Conservation (phyloP, 2,329 filamentous ascomycete species). For the Microcyclosporella mali region DNA sequence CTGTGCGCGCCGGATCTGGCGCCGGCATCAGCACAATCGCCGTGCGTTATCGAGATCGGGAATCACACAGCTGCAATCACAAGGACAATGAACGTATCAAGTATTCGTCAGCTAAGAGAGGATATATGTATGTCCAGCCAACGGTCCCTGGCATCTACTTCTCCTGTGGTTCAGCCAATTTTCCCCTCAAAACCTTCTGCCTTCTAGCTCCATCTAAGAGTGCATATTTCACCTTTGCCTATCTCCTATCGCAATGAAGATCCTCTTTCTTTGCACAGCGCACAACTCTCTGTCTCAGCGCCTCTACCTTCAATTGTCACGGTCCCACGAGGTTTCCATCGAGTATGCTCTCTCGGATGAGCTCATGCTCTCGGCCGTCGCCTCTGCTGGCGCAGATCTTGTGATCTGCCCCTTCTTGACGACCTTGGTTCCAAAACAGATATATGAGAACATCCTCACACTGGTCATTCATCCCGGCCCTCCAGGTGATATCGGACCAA, state of each 20-base stretch:
- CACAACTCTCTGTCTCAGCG: conserved; percentile 42
- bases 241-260: conserved; percentile 29
- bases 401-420: conserved; percentile 42
- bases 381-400: conserved; percentile 34
- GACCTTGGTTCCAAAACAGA: conserved; percentile 32
- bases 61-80: too few species aligned
- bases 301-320: conserved; percentile 33
- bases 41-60: too few species aligned
- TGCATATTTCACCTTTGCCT: background rate
- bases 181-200: too few species aligned
- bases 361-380: conserved; percentile 36
- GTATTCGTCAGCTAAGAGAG: too few species aligned
- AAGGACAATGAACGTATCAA: too few species aligned
- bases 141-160: too few species aligned
- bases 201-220: background rate
- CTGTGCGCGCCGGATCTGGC: too few species aligned
- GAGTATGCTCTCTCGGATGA: conserved; percentile 34
- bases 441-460: conserved; percentile 36
- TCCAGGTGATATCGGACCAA: conserved; percentile 39
- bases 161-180: too few species aligned
- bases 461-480: conserved; percentile 40
- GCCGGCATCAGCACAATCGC: too few species aligned
- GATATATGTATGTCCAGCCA: background rate
- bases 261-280: conserved; percentile 43
- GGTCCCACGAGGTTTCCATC: conserved; percentile 35